phyloP scores from a whole-genome alignment of 805 yeast species.

The Yarrowia sp. region DNA sequence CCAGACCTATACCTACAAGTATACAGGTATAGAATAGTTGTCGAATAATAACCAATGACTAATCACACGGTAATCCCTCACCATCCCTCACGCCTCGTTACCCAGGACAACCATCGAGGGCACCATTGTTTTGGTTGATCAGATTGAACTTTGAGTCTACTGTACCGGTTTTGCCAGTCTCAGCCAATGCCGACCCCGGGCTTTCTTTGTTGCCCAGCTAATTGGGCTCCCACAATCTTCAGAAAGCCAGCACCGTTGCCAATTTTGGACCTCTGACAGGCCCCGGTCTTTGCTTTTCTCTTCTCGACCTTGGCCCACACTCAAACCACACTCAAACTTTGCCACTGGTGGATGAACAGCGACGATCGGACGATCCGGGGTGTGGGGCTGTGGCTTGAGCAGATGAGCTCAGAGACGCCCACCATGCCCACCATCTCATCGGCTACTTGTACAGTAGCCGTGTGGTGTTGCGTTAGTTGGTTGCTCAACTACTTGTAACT shows the following conservation, averaged over 20 bases:
- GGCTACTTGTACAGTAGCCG: too few relatives aligned
- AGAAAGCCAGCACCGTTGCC: conserved; percentile 27
- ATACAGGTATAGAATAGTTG: too few relatives aligned
- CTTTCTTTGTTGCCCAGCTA: not conserved
- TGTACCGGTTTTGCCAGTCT: not conserved
- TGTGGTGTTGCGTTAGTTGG: too few relatives aligned
- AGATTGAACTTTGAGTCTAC: conserved; percentile 9
- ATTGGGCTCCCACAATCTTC: not conserved
- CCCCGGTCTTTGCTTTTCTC: not conserved
- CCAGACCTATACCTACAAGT: too few relatives aligned
- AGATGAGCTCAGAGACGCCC: too few relatives aligned
- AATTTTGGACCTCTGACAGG: not conserved
- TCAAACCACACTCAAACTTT: not conserved
- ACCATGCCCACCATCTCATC: too few relatives aligned
- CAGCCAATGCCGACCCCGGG: not conserved
- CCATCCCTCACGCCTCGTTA: not conserved
- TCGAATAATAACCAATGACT: too few relatives aligned
- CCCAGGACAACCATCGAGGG: conserved; percentile 5
- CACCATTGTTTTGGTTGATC: conserved; percentile 8
- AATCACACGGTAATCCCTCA: too few relatives aligned
- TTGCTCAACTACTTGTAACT: too few relatives aligned
- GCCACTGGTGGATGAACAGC: not conserved
- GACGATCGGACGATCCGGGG: conserved; percentile 27
- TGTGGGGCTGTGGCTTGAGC: not conserved
- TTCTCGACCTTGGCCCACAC: not conserved